phyloP scores from a whole-genome alignment of 2,329 filamentous ascomycete genomes.

The Tolypocladium cylindrosporum region DNA sequence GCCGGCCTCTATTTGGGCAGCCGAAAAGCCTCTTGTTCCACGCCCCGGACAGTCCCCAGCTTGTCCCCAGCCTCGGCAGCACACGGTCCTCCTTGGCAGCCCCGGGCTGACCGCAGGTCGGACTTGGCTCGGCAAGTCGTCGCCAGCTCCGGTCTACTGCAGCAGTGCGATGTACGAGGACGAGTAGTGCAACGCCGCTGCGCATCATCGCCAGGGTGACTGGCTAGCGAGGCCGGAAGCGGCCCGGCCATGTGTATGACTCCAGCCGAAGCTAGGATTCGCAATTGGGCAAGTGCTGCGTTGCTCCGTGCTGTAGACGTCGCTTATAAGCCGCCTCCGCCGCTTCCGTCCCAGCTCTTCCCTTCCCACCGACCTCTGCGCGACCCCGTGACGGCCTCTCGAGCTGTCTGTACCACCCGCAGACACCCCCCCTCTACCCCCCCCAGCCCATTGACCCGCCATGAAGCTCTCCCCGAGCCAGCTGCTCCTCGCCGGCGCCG shows the following conservation, averaged over 20 bases:
- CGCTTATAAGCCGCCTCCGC: background rate
- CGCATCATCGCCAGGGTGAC: background rate
- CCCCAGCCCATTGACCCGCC: background rate
- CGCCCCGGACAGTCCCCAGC: too few species aligned
- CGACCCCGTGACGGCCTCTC: background rate
- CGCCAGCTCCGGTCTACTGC: too few species aligned
- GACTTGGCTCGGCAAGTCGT: conserved; percentile 6
- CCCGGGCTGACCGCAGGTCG: background rate
- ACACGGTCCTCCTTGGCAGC: too few species aligned
- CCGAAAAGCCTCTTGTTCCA: background rate
- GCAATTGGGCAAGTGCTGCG: background rate
- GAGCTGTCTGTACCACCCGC: background rate
- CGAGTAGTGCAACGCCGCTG: background rate
- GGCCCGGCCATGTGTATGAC: background rate
- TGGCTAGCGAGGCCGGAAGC: background rate
- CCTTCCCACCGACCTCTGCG: background rate
- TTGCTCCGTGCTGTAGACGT: too few species aligned
- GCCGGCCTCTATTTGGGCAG: background rate
- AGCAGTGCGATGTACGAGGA: background rate
- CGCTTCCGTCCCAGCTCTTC: background rate
- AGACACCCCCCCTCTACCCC: background rate
- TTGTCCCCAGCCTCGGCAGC: background rate
- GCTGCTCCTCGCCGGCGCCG: conserved; percentile 16
- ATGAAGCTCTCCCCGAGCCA: conserved; percentile 17
- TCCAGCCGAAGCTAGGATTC: background rate